phyloP scores from a whole-genome alignment of 106 monocot species.

The Dendrobium chrysotoxum region DNA sequence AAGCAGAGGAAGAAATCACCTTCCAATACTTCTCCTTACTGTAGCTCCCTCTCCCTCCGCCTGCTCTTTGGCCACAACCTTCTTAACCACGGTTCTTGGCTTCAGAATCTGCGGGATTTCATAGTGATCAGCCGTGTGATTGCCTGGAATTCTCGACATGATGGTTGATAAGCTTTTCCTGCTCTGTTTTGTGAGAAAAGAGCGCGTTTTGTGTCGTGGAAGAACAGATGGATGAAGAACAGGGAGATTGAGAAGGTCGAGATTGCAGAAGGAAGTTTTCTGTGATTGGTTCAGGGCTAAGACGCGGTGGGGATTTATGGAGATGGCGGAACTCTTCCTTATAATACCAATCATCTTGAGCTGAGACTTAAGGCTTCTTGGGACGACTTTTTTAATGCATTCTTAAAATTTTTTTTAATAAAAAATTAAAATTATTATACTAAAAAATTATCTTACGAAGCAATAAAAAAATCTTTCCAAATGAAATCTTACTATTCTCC shows the following conservation, averaged over 20 bases:
- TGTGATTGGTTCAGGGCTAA: constrained; percentile 12
- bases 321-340: neutral
- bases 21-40: constrained; percentile 78
- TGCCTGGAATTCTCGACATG: neutral
- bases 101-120: constrained; percentile 18
- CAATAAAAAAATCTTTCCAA: too few species aligned
- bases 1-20: constrained; percentile 16
- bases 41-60: constrained; percentile 68
- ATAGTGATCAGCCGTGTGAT: neutral
- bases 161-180: neutral
- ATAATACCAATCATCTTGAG: neutral
- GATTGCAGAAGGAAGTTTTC: neutral
- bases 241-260: neutral
- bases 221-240: neutral
- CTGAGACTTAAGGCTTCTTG: neutral
- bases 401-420: too few species aligned
- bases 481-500: too few species aligned
- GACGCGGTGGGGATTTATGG: constrained; percentile 21
- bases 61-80: constrained; percentile 59
- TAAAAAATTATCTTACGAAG: too few species aligned
- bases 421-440: too few species aligned
- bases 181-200: neutral
- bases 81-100: constrained; percentile 43
- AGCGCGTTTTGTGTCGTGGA: neutral
- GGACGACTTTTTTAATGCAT: too few species aligned